phyloP scores from a whole-genome alignment of 1,284 basidiomycete species.

The Apiotrichum porosum region DNA sequence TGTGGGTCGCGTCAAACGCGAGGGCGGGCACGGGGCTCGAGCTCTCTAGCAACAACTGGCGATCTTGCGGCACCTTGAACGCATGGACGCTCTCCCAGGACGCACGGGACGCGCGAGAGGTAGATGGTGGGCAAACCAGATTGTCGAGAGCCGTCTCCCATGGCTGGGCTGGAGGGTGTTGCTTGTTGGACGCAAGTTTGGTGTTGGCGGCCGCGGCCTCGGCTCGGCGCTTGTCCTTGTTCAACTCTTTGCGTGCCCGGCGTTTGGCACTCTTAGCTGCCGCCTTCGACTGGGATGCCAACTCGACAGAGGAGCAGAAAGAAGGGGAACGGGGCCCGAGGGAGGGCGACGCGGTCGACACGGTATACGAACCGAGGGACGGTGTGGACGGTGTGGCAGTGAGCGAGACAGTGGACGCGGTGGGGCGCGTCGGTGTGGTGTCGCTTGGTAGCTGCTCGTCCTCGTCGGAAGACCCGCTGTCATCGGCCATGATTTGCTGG shows the following conservation, averaged over 20 bases:
- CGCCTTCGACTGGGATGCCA: background rate
- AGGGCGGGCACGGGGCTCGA: background rate
- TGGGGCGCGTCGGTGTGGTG: no score
- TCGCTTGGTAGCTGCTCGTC: no score
- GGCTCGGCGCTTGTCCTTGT: background rate
- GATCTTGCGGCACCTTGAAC: background rate
- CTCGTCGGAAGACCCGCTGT: no score
- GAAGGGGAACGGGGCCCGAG: no score
- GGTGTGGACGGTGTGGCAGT: no score
- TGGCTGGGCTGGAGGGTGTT: background rate
- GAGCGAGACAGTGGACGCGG: background rate
- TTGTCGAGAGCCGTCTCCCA: conserved; percentile 11
- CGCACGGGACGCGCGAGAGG: background rate
- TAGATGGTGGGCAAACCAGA: background rate
- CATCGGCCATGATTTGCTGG: no score
- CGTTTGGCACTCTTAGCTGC: background rate
- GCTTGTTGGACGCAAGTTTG: background rate
- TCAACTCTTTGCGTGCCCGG: background rate
- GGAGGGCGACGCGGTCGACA: no score
- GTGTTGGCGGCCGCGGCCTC: background rate
- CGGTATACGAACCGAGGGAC: no score
- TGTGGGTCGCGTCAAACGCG: conserved; percentile 2
- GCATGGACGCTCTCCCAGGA: background rate
- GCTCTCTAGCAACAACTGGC: background rate
- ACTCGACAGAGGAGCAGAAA: no score